Evolutionary conservation across 148 eudicot species (phyloP).

Genomic region (Cornus suecica): DNA sequence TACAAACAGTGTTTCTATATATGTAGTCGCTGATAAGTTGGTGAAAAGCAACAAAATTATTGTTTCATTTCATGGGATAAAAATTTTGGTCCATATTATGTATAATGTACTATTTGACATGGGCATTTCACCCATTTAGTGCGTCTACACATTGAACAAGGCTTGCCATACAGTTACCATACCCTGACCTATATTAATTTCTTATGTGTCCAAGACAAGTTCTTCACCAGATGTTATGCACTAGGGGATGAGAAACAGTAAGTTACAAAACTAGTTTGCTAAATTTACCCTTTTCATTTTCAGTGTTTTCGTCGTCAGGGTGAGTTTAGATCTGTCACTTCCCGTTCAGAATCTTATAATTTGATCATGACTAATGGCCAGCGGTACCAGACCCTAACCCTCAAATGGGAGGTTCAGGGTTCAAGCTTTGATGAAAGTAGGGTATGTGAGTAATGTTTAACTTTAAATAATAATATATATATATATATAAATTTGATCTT

Average conservation of each 20-base stretch:
- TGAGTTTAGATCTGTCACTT: slow-evolving; percentile 71
- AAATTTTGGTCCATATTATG: neutral
- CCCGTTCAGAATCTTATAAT: too few relatives aligned
- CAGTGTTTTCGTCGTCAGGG: slow-evolving; percentile 98
- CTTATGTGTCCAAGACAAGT: neutral
- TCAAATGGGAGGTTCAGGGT: too few relatives aligned
- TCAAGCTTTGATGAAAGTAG: too few relatives aligned
- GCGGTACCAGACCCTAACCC: too few relatives aligned
- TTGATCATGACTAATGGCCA: too few relatives aligned
- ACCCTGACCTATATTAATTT: neutral
- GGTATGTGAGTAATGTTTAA: too few relatives aligned
- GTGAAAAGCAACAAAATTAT: too few relatives aligned
- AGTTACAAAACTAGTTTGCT: neutral
- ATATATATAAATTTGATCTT: neutral
- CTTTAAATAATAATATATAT: too few relatives aligned
- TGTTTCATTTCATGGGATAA: neutral
- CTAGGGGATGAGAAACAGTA: neutral
- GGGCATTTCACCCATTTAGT: neutral
- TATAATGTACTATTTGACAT: neutral
- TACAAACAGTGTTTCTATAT: neutral
- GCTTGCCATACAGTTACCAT: neutral
- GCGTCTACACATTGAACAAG: neutral
- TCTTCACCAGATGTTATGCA: neutral
- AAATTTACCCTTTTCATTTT: slow-evolving; percentile 14
- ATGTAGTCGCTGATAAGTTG: too few relatives aligned